These are phyloP conservation scores for Penicillium sp. DNA, from an alignment of 2,329 filamentous ascomycete genomes.

Conservation along the genomic window DNA sequence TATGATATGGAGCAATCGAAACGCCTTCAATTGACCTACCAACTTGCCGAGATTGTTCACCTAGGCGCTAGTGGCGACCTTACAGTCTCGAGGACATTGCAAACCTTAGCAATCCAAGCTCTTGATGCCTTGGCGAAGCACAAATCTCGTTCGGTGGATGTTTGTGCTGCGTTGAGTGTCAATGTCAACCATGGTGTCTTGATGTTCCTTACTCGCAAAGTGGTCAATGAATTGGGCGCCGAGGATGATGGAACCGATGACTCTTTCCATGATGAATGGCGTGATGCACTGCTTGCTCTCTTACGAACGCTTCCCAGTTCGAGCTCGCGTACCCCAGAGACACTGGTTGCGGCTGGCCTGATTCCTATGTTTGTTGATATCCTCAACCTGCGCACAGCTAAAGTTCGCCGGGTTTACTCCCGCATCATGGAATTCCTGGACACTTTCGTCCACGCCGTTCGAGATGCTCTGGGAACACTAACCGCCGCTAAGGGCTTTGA, in stretches of 20 bases:
- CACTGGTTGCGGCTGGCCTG: constrained; percentile 85
- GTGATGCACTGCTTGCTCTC: constrained; percentile 85
- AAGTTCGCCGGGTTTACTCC: constrained; percentile 82
- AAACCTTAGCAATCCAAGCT: constrained; percentile 78
- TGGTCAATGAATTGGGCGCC: constrained; percentile 76
- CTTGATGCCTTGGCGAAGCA: constrained; percentile 86
- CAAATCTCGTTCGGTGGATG: constrained; percentile 75
- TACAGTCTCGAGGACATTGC: constrained; percentile 73
- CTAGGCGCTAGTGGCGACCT: constrained; percentile 72
- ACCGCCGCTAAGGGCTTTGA: constrained; percentile 84
- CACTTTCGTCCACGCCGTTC: constrained; percentile 80
- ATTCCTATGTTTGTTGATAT: constrained; percentile 90
- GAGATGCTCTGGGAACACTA: constrained; percentile 81
- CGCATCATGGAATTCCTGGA: constrained; percentile 87
- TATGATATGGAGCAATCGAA: constrained; percentile 89
- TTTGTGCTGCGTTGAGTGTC: constrained; percentile 87
- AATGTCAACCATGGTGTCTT: constrained; percentile 96
- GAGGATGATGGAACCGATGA: constrained; percentile 63
- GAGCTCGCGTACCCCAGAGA: constrained; percentile 73
- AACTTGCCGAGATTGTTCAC: constrained; percentile 89
- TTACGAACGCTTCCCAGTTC: constrained; percentile 76
- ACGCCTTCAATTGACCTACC: constrained; percentile 85
- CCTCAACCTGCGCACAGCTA: constrained; percentile 76
- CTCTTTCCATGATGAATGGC: constrained; percentile 82
- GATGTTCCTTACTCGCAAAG: constrained; percentile 89